Evolutionary conservation across 2,329 filamentous ascomycete genomes (phyloP).

Genomic region (Apiospora kogelbergensis): DNA sequence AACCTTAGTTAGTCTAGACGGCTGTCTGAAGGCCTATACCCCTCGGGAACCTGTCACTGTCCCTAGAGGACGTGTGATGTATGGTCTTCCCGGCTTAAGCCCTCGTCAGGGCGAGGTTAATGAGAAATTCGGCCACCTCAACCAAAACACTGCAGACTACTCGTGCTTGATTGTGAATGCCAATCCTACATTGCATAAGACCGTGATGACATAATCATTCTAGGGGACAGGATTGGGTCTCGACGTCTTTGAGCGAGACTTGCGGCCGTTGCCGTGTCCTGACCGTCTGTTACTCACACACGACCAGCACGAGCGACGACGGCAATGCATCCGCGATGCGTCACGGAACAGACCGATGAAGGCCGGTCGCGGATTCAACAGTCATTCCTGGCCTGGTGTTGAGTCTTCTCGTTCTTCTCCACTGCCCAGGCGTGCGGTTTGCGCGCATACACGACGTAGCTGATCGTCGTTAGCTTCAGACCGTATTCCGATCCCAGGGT

Average conservation of each 20-base stretch:
- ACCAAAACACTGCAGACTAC: neutral
- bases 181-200: too few species aligned
- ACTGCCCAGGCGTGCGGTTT: slow-evolving; percentile 6
- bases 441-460: slow-evolving; percentile 8
- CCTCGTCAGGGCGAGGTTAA: slow-evolving; percentile 8
- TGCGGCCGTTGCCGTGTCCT: too few species aligned
- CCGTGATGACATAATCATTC: too few species aligned
- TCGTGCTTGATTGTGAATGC: neutral
- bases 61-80: neutral
- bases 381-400: neutral
- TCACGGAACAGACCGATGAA: neutral
- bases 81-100: neutral
- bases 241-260: too few species aligned
- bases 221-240: too few species aligned
- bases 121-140: slow-evolving; percentile 9
- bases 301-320: too few species aligned
- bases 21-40: neutral
- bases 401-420: neutral
- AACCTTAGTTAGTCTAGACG: neutral
- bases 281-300: too few species aligned
- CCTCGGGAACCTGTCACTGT: neutral
- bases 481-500: neutral
- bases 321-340: neutral
- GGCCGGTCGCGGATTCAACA: neutral
- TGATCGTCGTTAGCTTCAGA: neutral